Conservation (phyloP, 805 yeast genomes). For the Ogataea populi-albae region DNA sequence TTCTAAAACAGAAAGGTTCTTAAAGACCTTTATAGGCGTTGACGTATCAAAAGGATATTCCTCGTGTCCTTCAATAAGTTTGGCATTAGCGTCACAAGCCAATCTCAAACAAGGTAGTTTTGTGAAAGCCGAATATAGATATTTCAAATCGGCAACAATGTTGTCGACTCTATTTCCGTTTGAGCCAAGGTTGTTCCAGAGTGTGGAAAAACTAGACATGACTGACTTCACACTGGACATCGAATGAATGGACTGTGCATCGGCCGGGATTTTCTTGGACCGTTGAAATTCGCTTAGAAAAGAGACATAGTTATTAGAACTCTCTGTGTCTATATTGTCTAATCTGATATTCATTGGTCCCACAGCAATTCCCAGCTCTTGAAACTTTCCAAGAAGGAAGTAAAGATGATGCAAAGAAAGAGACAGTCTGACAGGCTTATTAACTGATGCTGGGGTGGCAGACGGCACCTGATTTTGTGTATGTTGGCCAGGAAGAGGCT, state of each 20-base stretch:
- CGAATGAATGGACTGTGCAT: constrained; percentile 51
- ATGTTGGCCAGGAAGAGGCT: constrained; percentile 10
- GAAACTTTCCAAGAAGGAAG: constrained; percentile 55
- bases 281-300: constrained; percentile 54
- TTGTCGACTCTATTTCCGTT: constrained; percentile 45
- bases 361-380: constrained; percentile 45
- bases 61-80: constrained; percentile 57
- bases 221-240: constrained; percentile 56
- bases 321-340: constrained; percentile 52
- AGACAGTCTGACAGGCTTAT: constrained; percentile 55
- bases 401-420: constrained; percentile 63
- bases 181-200: constrained; percentile 36
- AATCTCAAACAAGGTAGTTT: constrained; percentile 62
- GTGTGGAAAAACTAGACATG: constrained; percentile 43
- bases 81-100: constrained; percentile 58
- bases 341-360: constrained; percentile 63
- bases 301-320: constrained; percentile 51
- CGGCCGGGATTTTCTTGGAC: constrained; percentile 34
- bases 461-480: constrained; percentile 16
- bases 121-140: constrained; percentile 60
- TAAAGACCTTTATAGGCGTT: constrained; percentile 60
- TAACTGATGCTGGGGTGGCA: too few species aligned
- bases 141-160: constrained; percentile 42
- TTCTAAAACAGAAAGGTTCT: constrained; percentile 60
- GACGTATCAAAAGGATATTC: constrained; percentile 72